phyloP scores from a whole-genome alignment of 129 eudicot species.

The Helianthus annuus region DNA sequence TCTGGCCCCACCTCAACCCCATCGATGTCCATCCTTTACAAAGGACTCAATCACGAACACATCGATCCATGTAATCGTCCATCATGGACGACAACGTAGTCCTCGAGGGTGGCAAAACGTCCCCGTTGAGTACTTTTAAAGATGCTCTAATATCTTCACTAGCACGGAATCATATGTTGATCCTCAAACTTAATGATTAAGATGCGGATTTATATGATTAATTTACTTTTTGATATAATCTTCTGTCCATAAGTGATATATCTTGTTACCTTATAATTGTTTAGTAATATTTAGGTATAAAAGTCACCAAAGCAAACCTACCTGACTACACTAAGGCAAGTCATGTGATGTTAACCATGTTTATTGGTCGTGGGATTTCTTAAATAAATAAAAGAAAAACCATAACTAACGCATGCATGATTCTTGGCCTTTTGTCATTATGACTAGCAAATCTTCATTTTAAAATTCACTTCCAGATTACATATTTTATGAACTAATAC shows the following conservation, averaged over 20 bases:
- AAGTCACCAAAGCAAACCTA: not conserved
- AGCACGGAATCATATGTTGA: not conserved
- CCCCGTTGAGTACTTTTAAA: too few species aligned
- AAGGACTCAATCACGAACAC: too few species aligned
- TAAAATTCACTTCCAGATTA: not conserved
- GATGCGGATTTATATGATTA: not conserved
- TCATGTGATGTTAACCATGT: not conserved
- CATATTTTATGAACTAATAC: not conserved
- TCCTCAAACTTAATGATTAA: constrained; percentile 3
- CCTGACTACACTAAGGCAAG: not conserved
- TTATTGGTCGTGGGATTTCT: not conserved
- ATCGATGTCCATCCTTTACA: too few species aligned
- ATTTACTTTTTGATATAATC: not conserved
- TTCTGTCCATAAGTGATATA: too few species aligned
- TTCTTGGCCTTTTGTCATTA: not conserved
- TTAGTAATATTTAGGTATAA: not conserved
- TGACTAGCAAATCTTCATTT: not conserved
- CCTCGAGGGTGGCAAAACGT: too few species aligned
- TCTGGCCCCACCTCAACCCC: too few species aligned
- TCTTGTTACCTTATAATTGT: not conserved
- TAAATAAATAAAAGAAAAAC: not conserved
- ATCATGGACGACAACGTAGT: too few species aligned
- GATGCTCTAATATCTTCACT: not conserved
- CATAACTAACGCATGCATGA: not conserved
- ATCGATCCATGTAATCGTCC: too few species aligned